Evolutionary conservation across 1,284 basidiomycete species (phyloP).

Genomic region (Ustilago xerochloae): DNA sequence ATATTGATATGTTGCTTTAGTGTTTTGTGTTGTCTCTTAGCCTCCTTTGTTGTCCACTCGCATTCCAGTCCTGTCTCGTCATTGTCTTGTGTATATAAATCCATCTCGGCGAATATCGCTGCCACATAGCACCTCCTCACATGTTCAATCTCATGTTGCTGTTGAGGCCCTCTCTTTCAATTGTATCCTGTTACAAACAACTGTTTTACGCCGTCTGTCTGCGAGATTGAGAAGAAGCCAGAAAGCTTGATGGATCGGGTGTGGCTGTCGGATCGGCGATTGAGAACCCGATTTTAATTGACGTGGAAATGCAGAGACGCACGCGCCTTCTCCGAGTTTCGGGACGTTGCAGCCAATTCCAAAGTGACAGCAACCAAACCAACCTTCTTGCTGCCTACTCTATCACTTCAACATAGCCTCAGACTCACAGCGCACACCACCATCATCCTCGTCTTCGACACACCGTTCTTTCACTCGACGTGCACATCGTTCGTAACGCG

Average conservation of each 20-base stretch:
- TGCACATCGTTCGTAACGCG: background rate
- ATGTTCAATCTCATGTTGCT: background rate
- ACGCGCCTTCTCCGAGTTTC: background rate
- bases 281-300: background rate
- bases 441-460: background rate
- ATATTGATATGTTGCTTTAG: background rate
- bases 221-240: background rate
- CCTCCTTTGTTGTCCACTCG: background rate
- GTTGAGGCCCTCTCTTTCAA: conserved; percentile 7
- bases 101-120: background rate
- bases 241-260: too few relatives aligned
- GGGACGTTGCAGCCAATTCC: conserved; percentile 10
- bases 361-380: background rate
- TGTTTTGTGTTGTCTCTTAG: background rate
- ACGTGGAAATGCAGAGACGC: conserved; percentile 5
- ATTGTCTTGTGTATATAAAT: conserved; percentile 5
- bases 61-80: background rate
- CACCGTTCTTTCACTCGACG: background rate
- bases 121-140: conserved; percentile 1
- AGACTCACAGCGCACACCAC: too few relatives aligned
- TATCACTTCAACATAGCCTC: background rate
- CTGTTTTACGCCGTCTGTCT: background rate
- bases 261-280: background rate
- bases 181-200: background rate
- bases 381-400: background rate